Base-by-base conservation (phyloP, 345 rosid genomes). In the Sisymbrium altissimum region DNA sequence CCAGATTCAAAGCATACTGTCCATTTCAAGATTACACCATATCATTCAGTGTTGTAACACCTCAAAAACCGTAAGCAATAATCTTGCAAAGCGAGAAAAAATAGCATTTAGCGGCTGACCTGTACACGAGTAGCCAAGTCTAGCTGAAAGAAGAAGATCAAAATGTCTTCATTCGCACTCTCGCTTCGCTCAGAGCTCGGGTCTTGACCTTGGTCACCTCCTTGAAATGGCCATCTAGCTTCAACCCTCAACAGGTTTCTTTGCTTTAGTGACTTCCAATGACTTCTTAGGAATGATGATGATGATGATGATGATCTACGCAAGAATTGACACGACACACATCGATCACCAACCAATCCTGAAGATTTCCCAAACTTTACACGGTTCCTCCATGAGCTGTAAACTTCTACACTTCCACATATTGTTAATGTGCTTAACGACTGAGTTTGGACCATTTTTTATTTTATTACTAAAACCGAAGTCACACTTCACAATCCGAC, bases 71-170 rank as follows among this genome's bases (percentile, higher is more conserved):
- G 0, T 40, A 7, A 18, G 0, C 18, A 74, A 55, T 6, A 0
- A 23, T 25, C 18, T 30, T 9, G 17, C 35, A 18, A 40, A 14
- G 1, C 2, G 18, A 6, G 17, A 61, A 32, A 57, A n/a, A 17
- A 0, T 2, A 7, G 23, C 29, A 2, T 46, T 14, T 46, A 14
- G 3, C 13, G 13, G 0, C 43, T 18, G 19, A 93, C 98, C 98
- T 94, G 96, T 1, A 94, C 95, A 78, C 92, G 95, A 72, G 95
- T 89, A 12, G 87, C 88, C 79, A 94, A 83, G 71, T 91, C 96
- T 5, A 94, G 78, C 86, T 89, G 95, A 68, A 91, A 94, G 83
- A 89, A 88, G 84, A 94, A 94, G 70, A 94, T 84, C 75, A 91
- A 74, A 39, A 91, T 87, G 77, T 94, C 98, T 79, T 94, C 97